Percentiles rank a stretch among this genome's conserved stretches.
These are phyloP conservation scores for Odontarrhena argentea DNA, from an alignment of 345 rosid species.

Conservation along the genomic window DNA sequence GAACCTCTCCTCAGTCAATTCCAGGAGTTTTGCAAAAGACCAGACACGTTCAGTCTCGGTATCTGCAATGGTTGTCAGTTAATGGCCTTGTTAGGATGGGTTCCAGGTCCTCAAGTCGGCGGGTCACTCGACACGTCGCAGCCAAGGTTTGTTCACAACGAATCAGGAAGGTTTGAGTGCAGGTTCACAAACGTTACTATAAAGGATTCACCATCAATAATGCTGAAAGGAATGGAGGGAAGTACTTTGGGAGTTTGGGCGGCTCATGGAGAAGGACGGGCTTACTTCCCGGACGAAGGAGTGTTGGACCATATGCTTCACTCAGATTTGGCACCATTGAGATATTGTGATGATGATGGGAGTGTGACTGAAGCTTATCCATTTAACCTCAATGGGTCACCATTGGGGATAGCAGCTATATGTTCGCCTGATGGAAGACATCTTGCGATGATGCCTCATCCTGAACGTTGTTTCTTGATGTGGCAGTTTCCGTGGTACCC, in stretches of 20 bases:
- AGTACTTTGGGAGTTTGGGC: constrained; percentile 96
- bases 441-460: constrained; percentile 99
- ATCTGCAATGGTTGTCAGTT: constrained; percentile 96
- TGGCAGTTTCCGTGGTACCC: constrained; percentile 99
- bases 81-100: constrained; percentile 93
- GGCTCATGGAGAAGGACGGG: constrained; percentile 95
- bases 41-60: constrained; percentile 89
- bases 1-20: constrained; percentile 73
- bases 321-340: constrained; percentile 72
- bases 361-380: constrained; percentile 81
- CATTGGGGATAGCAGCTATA: constrained; percentile 87
- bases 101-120: constrained; percentile 89
- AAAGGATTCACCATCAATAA: constrained; percentile 77
- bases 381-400: constrained; percentile 92
- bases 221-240: constrained; percentile 96
- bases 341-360: constrained; percentile 89
- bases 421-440: constrained; percentile 97
- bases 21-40: constrained; percentile 83
- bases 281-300: constrained; percentile 88
- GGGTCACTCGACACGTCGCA: constrained; percentile 83
- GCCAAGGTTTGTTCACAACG: constrained; percentile 88
- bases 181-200: constrained; percentile 81
- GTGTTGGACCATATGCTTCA: constrained; percentile 72
- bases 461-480: constrained; percentile 97
- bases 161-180: constrained; percentile 92